Evolutionary conservation across 148 eudicot genomes (phyloP).

Genomic region (Camellia lanceoleosa): DNA sequence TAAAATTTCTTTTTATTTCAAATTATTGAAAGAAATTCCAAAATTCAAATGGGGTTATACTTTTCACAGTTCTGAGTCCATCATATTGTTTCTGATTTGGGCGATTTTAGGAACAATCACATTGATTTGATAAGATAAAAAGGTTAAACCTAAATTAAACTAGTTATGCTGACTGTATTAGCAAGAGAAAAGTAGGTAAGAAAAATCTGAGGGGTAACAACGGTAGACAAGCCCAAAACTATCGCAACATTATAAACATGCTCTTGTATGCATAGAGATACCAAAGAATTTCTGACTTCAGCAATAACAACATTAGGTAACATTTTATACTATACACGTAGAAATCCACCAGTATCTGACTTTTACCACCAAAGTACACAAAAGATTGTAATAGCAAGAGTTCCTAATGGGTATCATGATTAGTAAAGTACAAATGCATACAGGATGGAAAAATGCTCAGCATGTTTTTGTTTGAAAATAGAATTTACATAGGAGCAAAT

Average conservation of each 20-base stretch:
- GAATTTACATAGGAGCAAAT: conserved; percentile 7
- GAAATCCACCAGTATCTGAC: not conserved
- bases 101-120: not conserved
- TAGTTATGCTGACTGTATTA: not conserved
- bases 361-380: not conserved
- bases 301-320: not conserved
- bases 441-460: not conserved
- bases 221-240: not conserved
- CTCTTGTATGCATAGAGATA: not conserved
- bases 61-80: not conserved
- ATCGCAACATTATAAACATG: not conserved
- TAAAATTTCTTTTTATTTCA: not conserved
- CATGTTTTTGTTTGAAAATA: not conserved
- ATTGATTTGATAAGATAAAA: not conserved
- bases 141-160: not conserved
- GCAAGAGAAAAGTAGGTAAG: not conserved
- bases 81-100: not conserved
- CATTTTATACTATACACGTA: not conserved
- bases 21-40: not conserved
- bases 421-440: not conserved
- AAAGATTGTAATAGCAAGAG: not conserved
- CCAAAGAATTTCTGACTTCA: not conserved
- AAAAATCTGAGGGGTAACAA: not conserved
- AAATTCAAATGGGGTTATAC: not conserved
- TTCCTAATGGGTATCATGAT: not conserved